phyloP scores from a whole-genome alignment of 139 green algal genomes.

The Chlamydomonas asymmetrica region DNA sequence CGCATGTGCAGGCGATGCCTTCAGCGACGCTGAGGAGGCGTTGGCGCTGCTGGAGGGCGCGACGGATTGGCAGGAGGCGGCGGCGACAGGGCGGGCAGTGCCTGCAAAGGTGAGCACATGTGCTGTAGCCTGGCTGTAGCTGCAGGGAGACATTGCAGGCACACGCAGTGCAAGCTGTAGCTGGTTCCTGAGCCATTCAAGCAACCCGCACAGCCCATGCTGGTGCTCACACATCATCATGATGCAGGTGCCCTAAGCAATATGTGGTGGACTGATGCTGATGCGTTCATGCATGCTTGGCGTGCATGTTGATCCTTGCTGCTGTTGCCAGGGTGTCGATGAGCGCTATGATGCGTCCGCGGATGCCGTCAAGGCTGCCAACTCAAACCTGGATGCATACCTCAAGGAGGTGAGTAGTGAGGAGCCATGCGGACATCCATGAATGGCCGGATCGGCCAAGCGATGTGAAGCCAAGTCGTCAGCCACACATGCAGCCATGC shows the following conservation, averaged over 20 bases:
- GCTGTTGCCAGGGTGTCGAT: conserved; percentile 65
- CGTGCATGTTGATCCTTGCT: neutral
- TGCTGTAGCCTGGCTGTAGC: neutral
- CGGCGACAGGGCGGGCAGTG: conserved; percentile 69
- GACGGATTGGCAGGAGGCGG: conserved; percentile 84
- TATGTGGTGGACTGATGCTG: too few relatives aligned
- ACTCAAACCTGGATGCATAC: conserved; percentile 62
- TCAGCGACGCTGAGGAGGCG: conserved; percentile 26
- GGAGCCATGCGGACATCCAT: too few relatives aligned
- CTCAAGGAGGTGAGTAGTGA: conserved; percentile 54
- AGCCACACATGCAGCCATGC: too few relatives aligned
- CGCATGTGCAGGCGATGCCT: too few relatives aligned
- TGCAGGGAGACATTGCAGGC: neutral
- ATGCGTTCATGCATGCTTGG: too few relatives aligned
- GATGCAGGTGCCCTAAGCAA: too few relatives aligned
- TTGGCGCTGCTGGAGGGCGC: conserved; percentile 62
- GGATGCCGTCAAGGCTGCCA: conserved; percentile 38
- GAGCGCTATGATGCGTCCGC: conserved; percentile 71
- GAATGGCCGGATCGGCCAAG: too few relatives aligned
- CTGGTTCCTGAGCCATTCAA: too few relatives aligned
- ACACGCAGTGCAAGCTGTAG: too few relatives aligned
- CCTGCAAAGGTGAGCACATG: conserved; percentile 53
- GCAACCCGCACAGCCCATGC: too few relatives aligned
- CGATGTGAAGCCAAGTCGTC: too few relatives aligned
- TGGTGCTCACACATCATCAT: too few relatives aligned